A percentile compares a stretch with the other conserved stretches of the same genome.
phyloP scores from a whole-genome alignment of 352 stramenopile genomes.

The Phytopythium delawarense region DNA sequence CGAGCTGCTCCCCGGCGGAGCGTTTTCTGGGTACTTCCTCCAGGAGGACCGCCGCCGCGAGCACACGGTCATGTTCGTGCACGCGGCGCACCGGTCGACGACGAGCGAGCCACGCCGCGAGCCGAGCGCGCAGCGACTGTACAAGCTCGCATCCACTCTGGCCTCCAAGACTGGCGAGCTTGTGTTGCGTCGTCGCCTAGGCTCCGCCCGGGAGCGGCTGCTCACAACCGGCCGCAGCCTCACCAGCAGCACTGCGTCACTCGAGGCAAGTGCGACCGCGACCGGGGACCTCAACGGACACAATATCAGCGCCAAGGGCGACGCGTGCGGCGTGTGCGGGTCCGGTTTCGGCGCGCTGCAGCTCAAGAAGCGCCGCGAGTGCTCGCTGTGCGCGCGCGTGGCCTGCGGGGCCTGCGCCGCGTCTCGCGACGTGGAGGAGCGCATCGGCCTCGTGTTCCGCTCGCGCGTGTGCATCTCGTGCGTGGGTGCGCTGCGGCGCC shows the following conservation, averaged over 20 bases:
- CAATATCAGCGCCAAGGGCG: neutral
- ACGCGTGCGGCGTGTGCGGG: constrained; percentile 4
- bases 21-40: constrained; percentile 15
- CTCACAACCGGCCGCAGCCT: neutral
- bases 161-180: constrained; percentile 13
- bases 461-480: constrained; percentile 8
- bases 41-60: constrained; percentile 14
- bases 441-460: constrained; percentile 10
- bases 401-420: constrained; percentile 7
- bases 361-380: constrained; percentile 11
- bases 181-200: constrained; percentile 16
- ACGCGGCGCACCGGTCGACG: constrained; percentile 9
- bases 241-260: neutral
- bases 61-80: constrained; percentile 17
- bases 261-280: neutral
- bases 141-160: constrained; percentile 5
- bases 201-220: constrained; percentile 1
- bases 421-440: constrained; percentile 6
- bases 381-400: constrained; percentile 5
- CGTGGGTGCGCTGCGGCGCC: constrained; percentile 3
- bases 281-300: neutral
- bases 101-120: constrained; percentile 2
- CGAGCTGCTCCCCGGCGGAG: constrained; percentile 4
- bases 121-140: constrained; percentile 11
- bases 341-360: constrained; percentile 10